Evolutionary conservation across 768 basidiomycete genomes (phyloP).

Genomic region (Tulasnella sp.): DNA sequence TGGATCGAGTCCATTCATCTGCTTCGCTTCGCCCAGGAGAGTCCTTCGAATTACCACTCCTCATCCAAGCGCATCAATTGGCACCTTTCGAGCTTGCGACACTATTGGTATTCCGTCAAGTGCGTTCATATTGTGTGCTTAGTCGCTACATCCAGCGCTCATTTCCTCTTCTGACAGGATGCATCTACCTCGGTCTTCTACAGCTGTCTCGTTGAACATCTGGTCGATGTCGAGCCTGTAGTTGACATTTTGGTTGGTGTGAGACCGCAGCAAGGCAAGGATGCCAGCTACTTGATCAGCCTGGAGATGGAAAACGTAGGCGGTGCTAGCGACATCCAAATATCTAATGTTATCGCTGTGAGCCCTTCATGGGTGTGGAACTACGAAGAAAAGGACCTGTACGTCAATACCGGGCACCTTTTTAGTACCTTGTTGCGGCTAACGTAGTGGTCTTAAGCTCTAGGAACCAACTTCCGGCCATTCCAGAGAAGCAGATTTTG

Average conservation of each 20-base stretch:
- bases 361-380: constrained; percentile 71
- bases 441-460: background rate
- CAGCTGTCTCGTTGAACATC: constrained; percentile 57
- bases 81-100: constrained; percentile 60
- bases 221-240: constrained; percentile 63
- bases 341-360: constrained; percentile 64
- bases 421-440: background rate
- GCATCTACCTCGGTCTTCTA: constrained; percentile 50
- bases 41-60: constrained; percentile 55
- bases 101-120: constrained; percentile 71
- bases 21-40: constrained; percentile 53
- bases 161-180: constrained; percentile 40
- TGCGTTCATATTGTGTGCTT: constrained; percentile 38
- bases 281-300: constrained; percentile 35
- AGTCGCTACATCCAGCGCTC: constrained; percentile 34
- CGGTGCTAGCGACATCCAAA: constrained; percentile 47
- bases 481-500: constrained; percentile 40
- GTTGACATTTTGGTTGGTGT: constrained; percentile 58
- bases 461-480: background rate
- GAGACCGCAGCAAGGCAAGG: constrained; percentile 48
- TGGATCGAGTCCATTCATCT: constrained; percentile 42
- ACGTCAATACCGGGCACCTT: background rate
- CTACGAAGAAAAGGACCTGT: constrained; percentile 41
- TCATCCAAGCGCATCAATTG: constrained; percentile 55
- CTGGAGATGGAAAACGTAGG: constrained; percentile 55